Percentiles rank a stretch among this genome's conserved stretches.
phyloP scores from a whole-genome alignment of 768 basidiomycete genomes.

The Termitomyces sp. region DNA sequence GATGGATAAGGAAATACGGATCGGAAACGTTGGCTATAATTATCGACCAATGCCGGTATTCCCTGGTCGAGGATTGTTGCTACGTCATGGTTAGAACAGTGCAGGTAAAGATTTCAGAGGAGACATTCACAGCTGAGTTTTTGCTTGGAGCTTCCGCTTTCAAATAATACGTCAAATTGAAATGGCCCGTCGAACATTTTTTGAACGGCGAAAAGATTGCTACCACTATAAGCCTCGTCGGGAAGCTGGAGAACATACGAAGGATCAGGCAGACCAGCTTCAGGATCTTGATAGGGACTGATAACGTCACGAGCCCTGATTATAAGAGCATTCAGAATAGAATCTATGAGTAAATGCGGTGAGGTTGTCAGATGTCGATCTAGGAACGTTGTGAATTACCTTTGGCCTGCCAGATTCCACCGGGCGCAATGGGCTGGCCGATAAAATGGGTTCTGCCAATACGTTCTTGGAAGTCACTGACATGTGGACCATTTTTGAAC shows the following conservation, averaged over 20 bases:
- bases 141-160: constrained; percentile 67
- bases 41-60: constrained; percentile 59
- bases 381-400: constrained; percentile 38
- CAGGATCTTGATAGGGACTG: constrained; percentile 50
- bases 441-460: constrained; percentile 71
- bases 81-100: constrained; percentile 26
- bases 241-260: constrained; percentile 76
- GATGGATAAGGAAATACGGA: constrained; percentile 65
- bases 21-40: constrained; percentile 69
- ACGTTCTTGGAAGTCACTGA: constrained; percentile 54
- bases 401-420: constrained; percentile 83
- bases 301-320: constrained; percentile 54
- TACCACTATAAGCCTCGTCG: constrained; percentile 67
- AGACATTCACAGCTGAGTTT: constrained; percentile 58
- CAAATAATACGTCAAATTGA: constrained; percentile 87
- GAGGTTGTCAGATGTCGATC: neutral
- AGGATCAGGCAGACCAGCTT: constrained; percentile 64
- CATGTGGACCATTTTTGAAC: constrained; percentile 54
- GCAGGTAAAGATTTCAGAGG: neutral
- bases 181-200: constrained; percentile 83
- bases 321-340: constrained; percentile 60
- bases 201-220: constrained; percentile 87
- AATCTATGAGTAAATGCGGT: constrained; percentile 39
- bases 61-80: constrained; percentile 67
- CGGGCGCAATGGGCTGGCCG: constrained; percentile 59